Percentiles rank a stretch among this genome's conserved stretches.
Conservation (phyloP, 1,284 basidiomycete genomes). For the Nidula niveotomentosa region DNA sequence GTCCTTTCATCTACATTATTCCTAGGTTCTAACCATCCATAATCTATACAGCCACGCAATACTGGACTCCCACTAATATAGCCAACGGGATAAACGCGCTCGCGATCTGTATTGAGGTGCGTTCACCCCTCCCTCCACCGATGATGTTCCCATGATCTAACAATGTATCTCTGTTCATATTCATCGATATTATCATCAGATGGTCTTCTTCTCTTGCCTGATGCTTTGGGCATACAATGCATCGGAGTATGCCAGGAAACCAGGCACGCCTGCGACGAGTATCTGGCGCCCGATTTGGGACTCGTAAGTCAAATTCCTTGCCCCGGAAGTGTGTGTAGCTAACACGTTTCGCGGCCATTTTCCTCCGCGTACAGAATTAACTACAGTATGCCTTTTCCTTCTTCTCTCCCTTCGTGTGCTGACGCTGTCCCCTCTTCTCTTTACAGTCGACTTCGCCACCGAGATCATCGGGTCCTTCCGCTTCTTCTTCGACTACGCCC, state of each 20-base stretch:
- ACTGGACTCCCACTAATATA: conserved; percentile 81
- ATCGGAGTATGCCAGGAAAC: conserved; percentile 56
- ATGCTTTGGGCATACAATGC: conserved; percentile 84
- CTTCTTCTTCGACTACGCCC: conserved; percentile 56
- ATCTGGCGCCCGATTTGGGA: conserved; percentile 73
- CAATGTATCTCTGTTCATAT: background rate
- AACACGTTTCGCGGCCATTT: conserved; percentile 1
- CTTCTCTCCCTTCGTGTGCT: background rate
- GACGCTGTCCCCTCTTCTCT: background rate
- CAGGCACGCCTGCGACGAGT: conserved; percentile 35
- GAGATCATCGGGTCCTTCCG: conserved; percentile 65
- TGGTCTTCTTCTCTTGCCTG: conserved; percentile 77
- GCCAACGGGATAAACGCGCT: conserved; percentile 83
- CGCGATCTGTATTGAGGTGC: conserved; percentile 79
- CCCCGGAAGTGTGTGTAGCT: background rate
- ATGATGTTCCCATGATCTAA: too few relatives aligned
- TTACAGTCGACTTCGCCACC: conserved; percentile 55
- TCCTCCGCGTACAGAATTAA: conserved; percentile 56
- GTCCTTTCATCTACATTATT: background rate
- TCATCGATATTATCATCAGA: conserved; percentile 36
- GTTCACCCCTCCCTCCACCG: background rate
- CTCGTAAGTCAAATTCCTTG: conserved; percentile 40
- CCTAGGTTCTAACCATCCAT: background rate
- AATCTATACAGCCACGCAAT: conserved; percentile 51
- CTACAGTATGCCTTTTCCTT: conserved; percentile 43